Base-by-base conservation (phyloP, 257 asterid species). In the Solanum microdontum region DNA sequence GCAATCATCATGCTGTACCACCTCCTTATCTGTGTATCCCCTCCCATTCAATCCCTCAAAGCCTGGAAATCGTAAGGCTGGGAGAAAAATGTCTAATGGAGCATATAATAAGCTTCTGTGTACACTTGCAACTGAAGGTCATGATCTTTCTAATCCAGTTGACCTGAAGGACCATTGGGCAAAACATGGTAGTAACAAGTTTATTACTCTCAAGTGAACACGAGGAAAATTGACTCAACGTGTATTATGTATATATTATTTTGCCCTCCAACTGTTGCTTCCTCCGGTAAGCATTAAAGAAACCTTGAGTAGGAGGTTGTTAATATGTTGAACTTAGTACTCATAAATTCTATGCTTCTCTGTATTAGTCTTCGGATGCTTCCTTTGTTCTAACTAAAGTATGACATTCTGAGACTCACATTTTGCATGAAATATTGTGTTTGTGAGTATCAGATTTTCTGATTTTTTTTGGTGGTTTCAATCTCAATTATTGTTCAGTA, bases 141-240 rank as follows among this genome's bases (percentile, higher is more conserved):
- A n/a, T 68, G 93, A 90, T 88, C 92, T 91, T 84, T 91, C 90
- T 45, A 87, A 45, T 1, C 90, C 91, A 36, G 74, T 91, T 26
- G 93, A 90, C 72, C 84, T 90, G 87, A 90, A 89, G 90, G 30
- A 91, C 84, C 90, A 91, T 69, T 91, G 91, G 92, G 89, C 89
- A 51, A 88, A 85, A 87, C 90, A 73, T 55, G 92, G 91, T 14
- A 88, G 91, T 39, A 90, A 87, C 88, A 90, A 90, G 90, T 91
- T 83, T 55, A 69, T 84, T 48, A 90, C 87, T 80, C 89, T 88
- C 86, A 90, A 87, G 87, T 91, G 39, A 87, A 79, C 28, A 55
- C 45, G 34, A 74, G 64, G 11, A 84, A 5, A 60, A 15, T 75
- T 21, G 55, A 72, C 86, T 51, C 8, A 11, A 69, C 8, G 7